Evolutionary conservation across 2,329 filamentous ascomycete species (phyloP), one percentile per base, ranked within the genome.

Genomic region (Fusarium setosum): DNA sequence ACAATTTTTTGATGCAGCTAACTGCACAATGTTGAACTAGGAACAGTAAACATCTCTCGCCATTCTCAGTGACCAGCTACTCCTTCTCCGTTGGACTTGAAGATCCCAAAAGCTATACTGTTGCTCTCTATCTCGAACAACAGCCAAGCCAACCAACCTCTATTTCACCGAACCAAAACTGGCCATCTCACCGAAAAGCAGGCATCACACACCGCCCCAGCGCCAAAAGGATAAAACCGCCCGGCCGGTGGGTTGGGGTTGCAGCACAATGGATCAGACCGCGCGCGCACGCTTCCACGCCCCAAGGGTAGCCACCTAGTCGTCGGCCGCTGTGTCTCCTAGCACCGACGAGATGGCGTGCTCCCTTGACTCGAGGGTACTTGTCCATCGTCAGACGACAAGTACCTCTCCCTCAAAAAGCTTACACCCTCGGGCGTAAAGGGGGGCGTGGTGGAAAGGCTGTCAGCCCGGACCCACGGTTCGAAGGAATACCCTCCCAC

Each of bases 201-300:
- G 26, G 26, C n/a, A 18, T 12, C 24, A n/a, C 45, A 47, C 44
- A 49, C 45, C 45, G 45, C 45, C 45, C 31, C 13, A 13, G 15
- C n/a, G n/a, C n/a, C n/a, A 7, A 35, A 8, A 13, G 15, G 18
- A 9, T 9, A 20, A 15, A 10, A 38, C 7, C n/a, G 18, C n/a
- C 61, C 21, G 63, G 29, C 50, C 55, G 56, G 40, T 71, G 68
- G 68, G 68, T 71, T 71, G 68, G 66, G 68, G 68, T 71, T 69
- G 44, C 68, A 65, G 26, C 29, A 29, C 40, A 32, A 42, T 61
- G 44, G 35, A 61, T 61, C 34, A 49, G 29, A 51, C 50, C 26
- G 26, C 32, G 37, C 52, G 38, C 37, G 31, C 35, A 35, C 48
- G 17, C 42, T 67, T 48, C 44, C 62, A 5, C 32, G 31, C 11